Conservation (phyloP, 768 basidiomycete species). For the Termitomyces sp. region DNA sequence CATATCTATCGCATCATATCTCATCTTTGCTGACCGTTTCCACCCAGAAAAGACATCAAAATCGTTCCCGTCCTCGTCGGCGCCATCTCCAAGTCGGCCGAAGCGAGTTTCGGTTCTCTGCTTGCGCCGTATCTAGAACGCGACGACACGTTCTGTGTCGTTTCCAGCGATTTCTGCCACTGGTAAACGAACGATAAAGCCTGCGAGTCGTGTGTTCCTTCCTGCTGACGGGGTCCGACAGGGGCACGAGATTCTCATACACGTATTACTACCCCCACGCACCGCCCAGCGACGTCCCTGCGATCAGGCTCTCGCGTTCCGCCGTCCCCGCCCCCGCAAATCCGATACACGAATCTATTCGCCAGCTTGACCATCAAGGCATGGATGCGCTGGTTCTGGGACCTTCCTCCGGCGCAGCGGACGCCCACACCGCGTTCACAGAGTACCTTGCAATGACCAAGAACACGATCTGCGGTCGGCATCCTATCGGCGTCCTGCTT, state of each 20-base stretch:
- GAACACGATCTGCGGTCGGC: conserved; percentile 97
- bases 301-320: conserved; percentile 44
- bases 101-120: conserved; percentile 59
- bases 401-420: conserved; percentile 39
- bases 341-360: conserved; percentile 82
- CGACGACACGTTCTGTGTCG: conserved; percentile 79
- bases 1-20: too few relatives aligned
- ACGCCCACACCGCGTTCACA: conserved; percentile 58
- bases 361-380: conserved; percentile 79
- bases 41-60: conserved; percentile 57
- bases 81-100: conserved; percentile 52
- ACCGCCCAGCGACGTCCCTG: conserved; percentile 37
- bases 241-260: conserved; percentile 84
- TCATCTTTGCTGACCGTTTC: background rate
- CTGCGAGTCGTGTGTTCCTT: too few relatives aligned
- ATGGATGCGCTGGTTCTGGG: conserved; percentile 66
- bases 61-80: conserved; percentile 93
- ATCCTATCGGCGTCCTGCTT: conserved; percentile 90
- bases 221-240: background rate
- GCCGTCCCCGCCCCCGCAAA: conserved; percentile 35
- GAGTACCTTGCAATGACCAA: conserved; percentile 66
- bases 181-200: conserved; percentile 48
- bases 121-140: conserved; percentile 77
- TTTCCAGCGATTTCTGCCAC: conserved; percentile 98
- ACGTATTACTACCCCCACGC: conserved; percentile 79